phyloP scores from a whole-genome alignment of 148 eudicot genomes.

The Camellia japonica region DNA sequence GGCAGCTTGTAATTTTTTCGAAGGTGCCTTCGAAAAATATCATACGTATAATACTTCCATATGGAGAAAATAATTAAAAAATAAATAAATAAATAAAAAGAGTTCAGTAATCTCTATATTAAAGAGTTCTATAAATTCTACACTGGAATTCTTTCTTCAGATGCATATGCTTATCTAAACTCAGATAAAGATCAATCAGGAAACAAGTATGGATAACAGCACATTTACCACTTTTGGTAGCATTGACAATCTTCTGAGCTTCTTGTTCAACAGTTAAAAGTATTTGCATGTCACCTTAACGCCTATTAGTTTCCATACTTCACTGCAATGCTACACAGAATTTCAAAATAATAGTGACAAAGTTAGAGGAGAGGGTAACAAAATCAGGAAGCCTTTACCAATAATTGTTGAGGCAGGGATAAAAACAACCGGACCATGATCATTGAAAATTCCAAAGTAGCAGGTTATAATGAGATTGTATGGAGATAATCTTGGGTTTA shows the following conservation, averaged over 20 bases:
- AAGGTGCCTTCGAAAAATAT: background rate
- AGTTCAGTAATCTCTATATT: background rate
- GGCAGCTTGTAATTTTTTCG: background rate
- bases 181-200: background rate
- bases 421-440: background rate
- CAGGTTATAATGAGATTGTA: background rate
- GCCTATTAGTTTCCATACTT: conserved; percentile 15
- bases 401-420: background rate
- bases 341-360: conserved; percentile 1
- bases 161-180: background rate
- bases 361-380: background rate
- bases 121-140: background rate
- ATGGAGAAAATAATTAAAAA: background rate
- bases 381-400: background rate
- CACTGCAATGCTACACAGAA: conserved; percentile 6
- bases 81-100: background rate
- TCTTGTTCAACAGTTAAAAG: conserved; percentile 22
- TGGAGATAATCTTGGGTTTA: background rate
- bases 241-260: conserved; percentile 20
- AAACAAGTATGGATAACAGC: background rate
- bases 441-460: background rate
- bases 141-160: background rate
- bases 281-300: conserved; percentile 16
- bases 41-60: background rate
- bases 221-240: conserved; percentile 20